Conservation (phyloP, 1,284 basidiomycete species). For the Cutaneotrichosporon arboriforme region DNA sequence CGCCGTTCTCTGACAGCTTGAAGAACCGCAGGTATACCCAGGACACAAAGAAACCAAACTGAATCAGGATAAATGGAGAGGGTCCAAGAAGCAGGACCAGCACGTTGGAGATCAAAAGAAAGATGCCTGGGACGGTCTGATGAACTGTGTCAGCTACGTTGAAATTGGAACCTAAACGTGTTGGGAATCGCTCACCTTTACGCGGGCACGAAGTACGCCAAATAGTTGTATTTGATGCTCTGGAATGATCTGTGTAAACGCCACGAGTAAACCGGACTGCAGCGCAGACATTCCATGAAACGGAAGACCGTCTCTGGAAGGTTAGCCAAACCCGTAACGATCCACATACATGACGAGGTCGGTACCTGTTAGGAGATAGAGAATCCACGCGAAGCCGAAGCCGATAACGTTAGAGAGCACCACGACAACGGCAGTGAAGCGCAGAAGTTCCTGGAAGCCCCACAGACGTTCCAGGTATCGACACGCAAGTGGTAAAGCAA, state of each 20-base stretch:
- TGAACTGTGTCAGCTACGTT: neutral
- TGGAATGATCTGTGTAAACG: constrained; percentile 94
- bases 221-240: constrained; percentile 95
- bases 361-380: constrained; percentile 41
- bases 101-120: constrained; percentile 84
- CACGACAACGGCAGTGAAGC: constrained; percentile 75
- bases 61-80: constrained; percentile 91
- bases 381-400: constrained; percentile 54
- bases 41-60: constrained; percentile 94
- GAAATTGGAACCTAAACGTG: too few relatives aligned
- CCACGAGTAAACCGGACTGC: constrained; percentile 85
- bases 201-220: constrained; percentile 74
- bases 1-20: constrained; percentile 65
- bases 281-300: constrained; percentile 90
- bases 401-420: constrained; percentile 82
- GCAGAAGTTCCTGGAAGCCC: constrained; percentile 78
- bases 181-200: constrained; percentile 62
- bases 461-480: constrained; percentile 90
- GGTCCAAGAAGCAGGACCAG: constrained; percentile 82
- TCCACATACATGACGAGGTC: constrained; percentile 56
- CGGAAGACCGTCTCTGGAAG: constrained; percentile 68
- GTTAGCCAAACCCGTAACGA: constrained; percentile 5
- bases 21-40: constrained; percentile 97
- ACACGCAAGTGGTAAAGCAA: constrained; percentile 74
- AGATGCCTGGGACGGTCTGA: constrained; percentile 85